A percentile compares a stretch with the other conserved stretches of the same genome.
phyloP scores from a whole-genome alignment of 768 basidiomycete genomes.

The Trametes gibbosa region DNA sequence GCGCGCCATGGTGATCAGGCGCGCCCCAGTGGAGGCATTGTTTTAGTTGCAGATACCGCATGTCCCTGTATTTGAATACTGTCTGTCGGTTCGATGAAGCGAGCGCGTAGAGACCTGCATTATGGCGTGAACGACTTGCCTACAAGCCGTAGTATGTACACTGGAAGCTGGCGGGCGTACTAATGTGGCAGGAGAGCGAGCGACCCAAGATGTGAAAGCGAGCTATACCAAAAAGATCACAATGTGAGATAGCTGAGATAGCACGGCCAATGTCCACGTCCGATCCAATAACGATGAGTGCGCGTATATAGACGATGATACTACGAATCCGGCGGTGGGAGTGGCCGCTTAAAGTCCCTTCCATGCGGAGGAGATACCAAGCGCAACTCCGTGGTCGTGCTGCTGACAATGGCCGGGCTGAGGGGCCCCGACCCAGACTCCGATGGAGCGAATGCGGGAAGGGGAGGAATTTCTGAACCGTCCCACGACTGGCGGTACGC shows the following conservation, averaged over 20 bases:
- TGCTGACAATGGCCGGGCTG: background rate
- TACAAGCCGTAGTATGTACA: too few species aligned
- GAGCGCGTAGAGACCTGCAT: too few species aligned
- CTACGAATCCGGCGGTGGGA: background rate
- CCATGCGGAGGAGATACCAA: background rate
- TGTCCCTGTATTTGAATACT: background rate
- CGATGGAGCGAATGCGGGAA: background rate
- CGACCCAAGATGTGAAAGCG: background rate
- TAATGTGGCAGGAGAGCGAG: background rate
- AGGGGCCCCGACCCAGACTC: background rate
- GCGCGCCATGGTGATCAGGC: constrained; percentile 23
- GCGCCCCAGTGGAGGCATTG: constrained; percentile 13
- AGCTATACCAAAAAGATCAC: background rate
- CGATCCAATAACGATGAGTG: background rate
- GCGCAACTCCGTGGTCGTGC: background rate
- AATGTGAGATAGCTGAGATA: background rate
- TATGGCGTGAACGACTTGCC: too few species aligned
- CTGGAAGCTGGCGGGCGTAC: too few species aligned
- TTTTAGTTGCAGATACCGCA: constrained; percentile 3
- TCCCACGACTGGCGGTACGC: constrained; percentile 17
- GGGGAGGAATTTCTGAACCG: background rate
- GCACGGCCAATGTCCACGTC: too few species aligned
- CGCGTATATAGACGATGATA: background rate
- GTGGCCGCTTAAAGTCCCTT: background rate
- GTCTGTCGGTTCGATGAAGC: too few species aligned